Evolutionary conservation across 1,139 yeast genomes (phyloP), one percentile per base, ranked within the genome.

Genomic region (Pichia sp.): DNA sequence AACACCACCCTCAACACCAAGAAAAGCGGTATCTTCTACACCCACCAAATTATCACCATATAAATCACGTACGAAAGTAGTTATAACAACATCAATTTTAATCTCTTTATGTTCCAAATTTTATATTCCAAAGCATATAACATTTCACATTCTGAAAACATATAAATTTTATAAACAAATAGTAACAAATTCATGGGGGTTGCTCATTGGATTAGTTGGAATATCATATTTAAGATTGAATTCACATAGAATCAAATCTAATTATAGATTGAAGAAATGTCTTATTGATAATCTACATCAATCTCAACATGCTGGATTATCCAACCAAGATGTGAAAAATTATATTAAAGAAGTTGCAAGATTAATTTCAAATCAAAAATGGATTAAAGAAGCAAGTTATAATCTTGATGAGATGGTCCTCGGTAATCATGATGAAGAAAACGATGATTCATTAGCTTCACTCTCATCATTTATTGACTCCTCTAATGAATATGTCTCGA

Each of bases 201-300:
- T 84, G 31, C 79, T 84, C 1, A 82, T 87, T 64, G 91, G 90
- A 0, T 65, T 84, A 56, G 73, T 84, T 0, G 73, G 83, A 44
- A 77, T 84, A 8, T 82, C 84, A 16, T 82, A 80, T 50, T 69
- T 73, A 16, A 70, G 83, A 16, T 73, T 84, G 39, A 81, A 82
- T 62, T 75, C 77, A 54, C 70, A 70, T 28, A 63, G 73, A 31
- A 67, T 83, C 19, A 64, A 69, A 11, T 63, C 68, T 13, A 76
- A 73, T 49, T 70, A 82, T 11, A 81, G 85, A 2, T 73, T 79
- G 29, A 76, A 73, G 52, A 66, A 75, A 9, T 69, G 73, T 38
- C 73, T 81, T 18, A 68, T 78, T 51, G 73, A 76, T 47, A 77
- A 76, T 47, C 70, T 84, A 62, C 76, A 78, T 54, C 70, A 71